phyloP scores from a whole-genome alignment of 2,329 filamentous ascomycete species.

The Exophiala alcalophila region DNA sequence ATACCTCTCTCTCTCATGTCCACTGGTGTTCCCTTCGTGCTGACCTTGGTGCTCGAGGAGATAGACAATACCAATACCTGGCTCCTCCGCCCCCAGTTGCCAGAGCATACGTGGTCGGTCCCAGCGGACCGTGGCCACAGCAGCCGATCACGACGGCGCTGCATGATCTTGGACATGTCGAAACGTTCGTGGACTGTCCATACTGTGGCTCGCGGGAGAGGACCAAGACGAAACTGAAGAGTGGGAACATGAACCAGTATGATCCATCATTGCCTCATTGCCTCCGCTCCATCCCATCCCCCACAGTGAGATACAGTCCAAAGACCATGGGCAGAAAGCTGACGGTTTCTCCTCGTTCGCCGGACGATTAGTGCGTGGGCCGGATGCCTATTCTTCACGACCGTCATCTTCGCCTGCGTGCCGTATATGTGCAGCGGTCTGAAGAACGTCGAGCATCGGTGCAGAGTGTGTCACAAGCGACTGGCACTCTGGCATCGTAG shows the following conservation, averaged over 20 bases:
- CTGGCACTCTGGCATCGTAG: conserved; percentile 13
- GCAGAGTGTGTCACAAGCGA: conserved; percentile 6
- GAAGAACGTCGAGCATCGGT: conserved; percentile 13
- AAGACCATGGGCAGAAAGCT: too few species aligned
- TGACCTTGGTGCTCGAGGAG: too few species aligned
- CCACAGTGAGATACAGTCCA: too few species aligned
- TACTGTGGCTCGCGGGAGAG: conserved; percentile 12
- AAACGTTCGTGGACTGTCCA: conserved; percentile 13
- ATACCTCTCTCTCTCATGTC: too few species aligned
- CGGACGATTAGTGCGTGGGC: conserved; percentile 5
- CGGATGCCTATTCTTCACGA: conserved; percentile 8
- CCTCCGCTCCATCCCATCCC: too few species aligned
- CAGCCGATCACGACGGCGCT: conserved; percentile 5
- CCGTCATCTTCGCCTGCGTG: conserved; percentile 8
- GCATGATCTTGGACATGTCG: conserved; percentile 10
- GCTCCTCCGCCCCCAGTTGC: too few species aligned
- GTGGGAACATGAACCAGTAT: conserved; percentile 17
- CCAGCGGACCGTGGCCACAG: too few species aligned
- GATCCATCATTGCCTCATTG: too few species aligned
- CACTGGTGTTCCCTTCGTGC: too few species aligned
- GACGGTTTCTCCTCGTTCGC: too few species aligned
- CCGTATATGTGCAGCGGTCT: conserved; percentile 16
- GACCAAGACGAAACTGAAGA: conserved; percentile 6
- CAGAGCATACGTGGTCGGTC: too few species aligned
- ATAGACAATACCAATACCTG: too few species aligned